Conservation (phyloP, 352 stramenopile genomes). For the Phytophthora pistaciae region DNA sequence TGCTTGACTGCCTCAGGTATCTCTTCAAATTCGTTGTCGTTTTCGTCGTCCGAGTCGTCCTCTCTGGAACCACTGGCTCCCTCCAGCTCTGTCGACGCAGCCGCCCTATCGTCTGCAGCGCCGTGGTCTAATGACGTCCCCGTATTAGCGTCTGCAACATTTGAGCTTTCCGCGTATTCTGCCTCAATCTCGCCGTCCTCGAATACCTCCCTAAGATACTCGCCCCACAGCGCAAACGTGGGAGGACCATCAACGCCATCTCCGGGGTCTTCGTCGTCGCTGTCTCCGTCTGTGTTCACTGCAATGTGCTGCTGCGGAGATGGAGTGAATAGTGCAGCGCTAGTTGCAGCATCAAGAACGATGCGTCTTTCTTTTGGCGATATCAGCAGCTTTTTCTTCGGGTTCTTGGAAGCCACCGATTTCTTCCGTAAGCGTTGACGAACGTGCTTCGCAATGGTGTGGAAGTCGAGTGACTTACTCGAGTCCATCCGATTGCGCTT, state of each 20-base stretch:
- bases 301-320: background rate
- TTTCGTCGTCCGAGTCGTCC: background rate
- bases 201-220: background rate
- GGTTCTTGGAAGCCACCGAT: background rate
- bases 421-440: constrained; percentile 1
- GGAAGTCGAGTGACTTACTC: background rate
- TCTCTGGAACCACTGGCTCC: no score
- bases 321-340: background rate
- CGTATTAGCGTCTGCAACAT: no score
- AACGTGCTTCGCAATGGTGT: constrained; percentile 10
- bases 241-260: background rate
- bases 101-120: no score
- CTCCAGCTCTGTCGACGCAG: no score
- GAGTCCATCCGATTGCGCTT: constrained; percentile 5
- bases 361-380: background rate
- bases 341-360: background rate
- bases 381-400: background rate
- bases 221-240: background rate
- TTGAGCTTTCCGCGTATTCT: background rate
- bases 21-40: background rate
- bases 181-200: background rate
- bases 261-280: background rate
- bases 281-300: background rate
- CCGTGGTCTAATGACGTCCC: no score
- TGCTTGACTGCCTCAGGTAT: background rate